phyloP scores from a whole-genome alignment of 495 filamentous ascomycete species.

The Diplogelasinospora grovesii region DNA sequence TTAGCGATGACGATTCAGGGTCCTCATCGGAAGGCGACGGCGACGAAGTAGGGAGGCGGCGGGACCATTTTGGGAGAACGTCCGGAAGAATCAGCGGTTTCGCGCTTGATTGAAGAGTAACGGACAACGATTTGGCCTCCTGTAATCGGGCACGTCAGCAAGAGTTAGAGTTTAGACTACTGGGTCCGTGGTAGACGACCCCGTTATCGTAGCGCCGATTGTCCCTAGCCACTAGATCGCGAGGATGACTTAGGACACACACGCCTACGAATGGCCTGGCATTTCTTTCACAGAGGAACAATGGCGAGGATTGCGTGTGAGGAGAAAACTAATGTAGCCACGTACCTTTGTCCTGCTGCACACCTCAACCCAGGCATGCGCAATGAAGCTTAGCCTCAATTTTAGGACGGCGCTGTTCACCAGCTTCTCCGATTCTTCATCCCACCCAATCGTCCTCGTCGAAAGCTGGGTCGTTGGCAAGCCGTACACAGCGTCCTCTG shows the following conservation, averaged over 20 bases:
- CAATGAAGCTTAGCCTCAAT: conserved; percentile 22
- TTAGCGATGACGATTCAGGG: not conserved
- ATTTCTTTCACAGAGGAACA: not conserved
- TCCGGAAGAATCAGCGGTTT: conserved; percentile 12
- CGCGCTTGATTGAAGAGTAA: not conserved
- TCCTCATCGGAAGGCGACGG: conserved; percentile 6
- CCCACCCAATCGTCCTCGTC: conserved; percentile 18
- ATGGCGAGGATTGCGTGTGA: not conserved
- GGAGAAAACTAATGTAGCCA: not conserved
- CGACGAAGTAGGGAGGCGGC: not conserved
- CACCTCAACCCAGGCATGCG: conserved; percentile 24
- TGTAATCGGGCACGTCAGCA: conserved; percentile 7
- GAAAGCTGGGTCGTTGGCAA: conserved; percentile 10
- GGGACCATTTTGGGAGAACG: conserved; percentile 12
- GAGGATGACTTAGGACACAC: too few species aligned
- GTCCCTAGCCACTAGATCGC: too few species aligned
- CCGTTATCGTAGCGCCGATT: too few species aligned
- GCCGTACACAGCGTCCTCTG: conserved; percentile 20
- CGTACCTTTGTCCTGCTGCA: conserved; percentile 21
- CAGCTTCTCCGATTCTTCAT: conserved; percentile 8
- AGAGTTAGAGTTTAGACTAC: not conserved
- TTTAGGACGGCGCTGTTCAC: conserved; percentile 9
- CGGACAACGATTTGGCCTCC: not conserved
- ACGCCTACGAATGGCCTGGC: too few species aligned
- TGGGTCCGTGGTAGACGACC: too few species aligned